Evolutionary conservation across 768 basidiomycete genomes (phyloP).

Genomic region (Boletus subcaerulescens): DNA sequence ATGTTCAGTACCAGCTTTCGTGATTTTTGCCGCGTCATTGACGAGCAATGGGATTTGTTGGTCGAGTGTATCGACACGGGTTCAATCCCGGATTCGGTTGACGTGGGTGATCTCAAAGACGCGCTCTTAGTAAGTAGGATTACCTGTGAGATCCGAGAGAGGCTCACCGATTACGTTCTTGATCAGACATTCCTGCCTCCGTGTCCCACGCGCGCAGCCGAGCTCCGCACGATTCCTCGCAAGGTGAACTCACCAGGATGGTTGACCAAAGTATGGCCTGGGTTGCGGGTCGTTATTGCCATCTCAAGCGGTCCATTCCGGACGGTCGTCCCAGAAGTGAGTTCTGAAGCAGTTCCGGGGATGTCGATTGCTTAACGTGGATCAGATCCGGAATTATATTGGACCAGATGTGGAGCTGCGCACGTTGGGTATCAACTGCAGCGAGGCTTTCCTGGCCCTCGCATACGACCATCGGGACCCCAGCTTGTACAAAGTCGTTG

Average conservation of each 20-base stretch:
- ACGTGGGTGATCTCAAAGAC: conserved; percentile 14
- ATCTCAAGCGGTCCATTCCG: conserved; percentile 24
- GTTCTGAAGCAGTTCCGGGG: not conserved
- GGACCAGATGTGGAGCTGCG: conserved; percentile 20
- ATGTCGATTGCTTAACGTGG: not conserved
- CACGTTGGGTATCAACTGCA: conserved; percentile 21
- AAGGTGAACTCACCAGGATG: conserved; percentile 11
- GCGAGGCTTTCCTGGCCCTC: conserved; percentile 22
- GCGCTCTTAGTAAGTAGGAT: not conserved
- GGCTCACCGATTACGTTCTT: not conserved
- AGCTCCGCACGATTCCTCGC: conserved; percentile 12
- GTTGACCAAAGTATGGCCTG: conserved; percentile 22
- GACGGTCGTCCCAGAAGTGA: conserved; percentile 22
- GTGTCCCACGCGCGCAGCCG: conserved; percentile 13
- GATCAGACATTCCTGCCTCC: conserved; percentile 17
- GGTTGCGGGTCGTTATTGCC: conserved; percentile 10
- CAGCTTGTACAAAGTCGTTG: conserved; percentile 21
- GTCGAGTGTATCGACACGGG: conserved; percentile 16
- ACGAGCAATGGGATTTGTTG: conserved; percentile 22
- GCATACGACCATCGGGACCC: conserved; percentile 23
- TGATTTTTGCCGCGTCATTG: conserved; percentile 20
- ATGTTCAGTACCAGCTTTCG: conserved; percentile 22
- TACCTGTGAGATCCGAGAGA: not conserved
- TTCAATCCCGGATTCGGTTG: conserved; percentile 12
- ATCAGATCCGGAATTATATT: conserved; percentile 17